A percentile compares a stretch with the other conserved stretches of the same genome.
phyloP scores from a whole-genome alignment of 306 rosid genomes.

The Abrus pulchellus region DNA sequence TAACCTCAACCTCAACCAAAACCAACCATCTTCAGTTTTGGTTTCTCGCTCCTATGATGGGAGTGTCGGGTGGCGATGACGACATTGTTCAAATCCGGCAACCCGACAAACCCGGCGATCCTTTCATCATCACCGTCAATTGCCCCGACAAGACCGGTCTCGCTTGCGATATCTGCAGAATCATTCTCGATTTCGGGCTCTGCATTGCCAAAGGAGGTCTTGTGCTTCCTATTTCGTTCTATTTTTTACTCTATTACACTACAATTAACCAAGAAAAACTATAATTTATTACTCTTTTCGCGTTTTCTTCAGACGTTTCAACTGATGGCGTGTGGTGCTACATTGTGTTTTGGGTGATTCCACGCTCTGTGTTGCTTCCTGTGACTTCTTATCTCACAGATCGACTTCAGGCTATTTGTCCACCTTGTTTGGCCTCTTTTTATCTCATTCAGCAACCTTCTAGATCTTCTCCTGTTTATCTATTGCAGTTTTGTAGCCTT shows the following conservation, averaged over 20 bases:
- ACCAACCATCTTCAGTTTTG: neutral
- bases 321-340: slow-evolving; percentile 91
- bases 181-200: slow-evolving; percentile 78
- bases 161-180: slow-evolving; percentile 75
- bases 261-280: no score
- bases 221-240: neutral
- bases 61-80: slow-evolving; percentile 57
- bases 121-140: slow-evolving; percentile 68
- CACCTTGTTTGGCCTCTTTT: slow-evolving; percentile 60
- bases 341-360: slow-evolving; percentile 75
- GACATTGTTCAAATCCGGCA: slow-evolving; percentile 71
- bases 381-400: slow-evolving; percentile 65
- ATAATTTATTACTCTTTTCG: no score
- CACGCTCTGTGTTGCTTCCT: slow-evolving; percentile 52
- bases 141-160: slow-evolving; percentile 85
- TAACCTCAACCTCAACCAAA: neutral
- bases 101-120: slow-evolving; percentile 56
- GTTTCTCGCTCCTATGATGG: slow-evolving; percentile 48
- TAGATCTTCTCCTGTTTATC: slow-evolving; percentile 61
- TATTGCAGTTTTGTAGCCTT: slow-evolving; percentile 67
- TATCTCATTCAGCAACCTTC: slow-evolving; percentile 54
- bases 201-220: slow-evolving; percentile 76
- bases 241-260: neutral
- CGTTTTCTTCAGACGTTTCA: slow-evolving; percentile 58
- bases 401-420: slow-evolving; percentile 68